Evolutionary conservation across 2,329 filamentous ascomycete species (phyloP).

Genomic region (Didymella sp.): DNA sequence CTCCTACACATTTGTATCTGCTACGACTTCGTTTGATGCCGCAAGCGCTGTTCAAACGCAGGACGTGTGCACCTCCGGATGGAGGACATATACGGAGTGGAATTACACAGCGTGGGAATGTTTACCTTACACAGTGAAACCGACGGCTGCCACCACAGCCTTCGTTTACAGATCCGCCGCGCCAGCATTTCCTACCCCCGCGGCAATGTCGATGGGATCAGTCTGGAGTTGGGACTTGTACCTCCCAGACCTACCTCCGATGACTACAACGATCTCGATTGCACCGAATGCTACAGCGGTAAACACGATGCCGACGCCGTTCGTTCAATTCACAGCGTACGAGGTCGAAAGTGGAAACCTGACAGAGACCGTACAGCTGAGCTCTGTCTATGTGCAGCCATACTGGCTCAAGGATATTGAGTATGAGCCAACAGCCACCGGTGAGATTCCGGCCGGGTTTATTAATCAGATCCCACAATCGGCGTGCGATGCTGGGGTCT

Average conservation of each 20-base stretch:
- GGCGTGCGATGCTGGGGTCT: conserved; percentile 45
- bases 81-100: conserved; percentile 32
- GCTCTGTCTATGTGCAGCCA: conserved; percentile 46
- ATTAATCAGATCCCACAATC: conserved; percentile 44
- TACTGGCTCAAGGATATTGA: conserved; percentile 46
- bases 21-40: conserved; percentile 38
- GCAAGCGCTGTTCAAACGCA: conserved; percentile 32
- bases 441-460: conserved; percentile 47
- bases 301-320: conserved; percentile 48
- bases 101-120: conserved; percentile 32
- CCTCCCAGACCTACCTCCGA: conserved; percentile 21
- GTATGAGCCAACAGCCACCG: conserved; percentile 35
- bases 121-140: conserved; percentile 36
- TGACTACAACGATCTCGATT: conserved; percentile 34
- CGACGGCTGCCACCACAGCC: conserved; percentile 42
- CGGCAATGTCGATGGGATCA: conserved; percentile 30
- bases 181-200: conserved; percentile 31
- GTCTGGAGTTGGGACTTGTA: conserved; percentile 23
- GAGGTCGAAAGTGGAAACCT: conserved; percentile 49
- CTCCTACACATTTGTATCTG: conserved; percentile 30
- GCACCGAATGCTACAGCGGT: conserved; percentile 33
- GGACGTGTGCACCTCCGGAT: conserved; percentile 30
- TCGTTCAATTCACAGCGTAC: conserved; percentile 54
- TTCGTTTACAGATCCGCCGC: conserved; percentile 36
- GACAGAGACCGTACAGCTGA: conserved; percentile 47